Evolutionary conservation across 2,329 filamentous ascomycete genomes (phyloP).

Genomic region (Monosporascus sp.): DNA sequence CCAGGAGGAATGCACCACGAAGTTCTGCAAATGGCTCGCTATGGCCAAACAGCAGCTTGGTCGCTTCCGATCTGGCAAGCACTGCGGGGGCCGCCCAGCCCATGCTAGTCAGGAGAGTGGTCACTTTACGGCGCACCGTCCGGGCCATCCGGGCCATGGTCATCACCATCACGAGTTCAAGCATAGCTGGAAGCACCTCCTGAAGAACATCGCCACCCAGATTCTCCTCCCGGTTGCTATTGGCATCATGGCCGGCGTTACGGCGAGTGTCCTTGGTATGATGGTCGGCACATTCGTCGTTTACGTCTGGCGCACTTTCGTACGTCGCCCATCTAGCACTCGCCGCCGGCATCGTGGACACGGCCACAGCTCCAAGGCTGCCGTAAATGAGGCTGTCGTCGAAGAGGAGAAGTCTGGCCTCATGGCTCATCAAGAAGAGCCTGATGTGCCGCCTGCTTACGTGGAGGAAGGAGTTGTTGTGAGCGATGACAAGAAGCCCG

Average conservation of each 20-base stretch:
- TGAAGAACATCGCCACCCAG: constrained; percentile 54
- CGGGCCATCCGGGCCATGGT: constrained; percentile 5
- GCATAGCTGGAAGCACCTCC: constrained; percentile 39
- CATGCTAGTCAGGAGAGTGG: constrained; percentile 17
- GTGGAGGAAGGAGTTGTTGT: constrained; percentile 17
- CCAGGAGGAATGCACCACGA: constrained; percentile 30
- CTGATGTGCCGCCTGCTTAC: constrained; percentile 25
- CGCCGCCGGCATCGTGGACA: constrained; percentile 27
- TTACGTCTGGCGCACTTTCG: constrained; percentile 51
- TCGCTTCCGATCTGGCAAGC: constrained; percentile 29
- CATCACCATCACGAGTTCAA: constrained; percentile 16
- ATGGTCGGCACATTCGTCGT: constrained; percentile 57
- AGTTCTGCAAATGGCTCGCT: constrained; percentile 51
- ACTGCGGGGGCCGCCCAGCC: constrained; percentile 31
- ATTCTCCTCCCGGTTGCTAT: constrained; percentile 64
- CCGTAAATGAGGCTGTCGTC: constrained; percentile 29
- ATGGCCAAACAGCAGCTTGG: constrained; percentile 40
- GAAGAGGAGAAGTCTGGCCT: constrained; percentile 48
- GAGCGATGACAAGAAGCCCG: constrained; percentile 21
- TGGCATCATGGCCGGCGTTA: constrained; percentile 63
- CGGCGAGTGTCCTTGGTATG: constrained; percentile 63
- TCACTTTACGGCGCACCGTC: constrained; percentile 19
- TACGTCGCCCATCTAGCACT: constrained; percentile 37
- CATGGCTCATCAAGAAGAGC: constrained; percentile 35
- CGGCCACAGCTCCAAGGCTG: constrained; percentile 30